A percentile compares a stretch with the other conserved stretches of the same genome.
Conservation (phyloP, 306 rosid species). For the Amphicarpaea edgeworthii region DNA sequence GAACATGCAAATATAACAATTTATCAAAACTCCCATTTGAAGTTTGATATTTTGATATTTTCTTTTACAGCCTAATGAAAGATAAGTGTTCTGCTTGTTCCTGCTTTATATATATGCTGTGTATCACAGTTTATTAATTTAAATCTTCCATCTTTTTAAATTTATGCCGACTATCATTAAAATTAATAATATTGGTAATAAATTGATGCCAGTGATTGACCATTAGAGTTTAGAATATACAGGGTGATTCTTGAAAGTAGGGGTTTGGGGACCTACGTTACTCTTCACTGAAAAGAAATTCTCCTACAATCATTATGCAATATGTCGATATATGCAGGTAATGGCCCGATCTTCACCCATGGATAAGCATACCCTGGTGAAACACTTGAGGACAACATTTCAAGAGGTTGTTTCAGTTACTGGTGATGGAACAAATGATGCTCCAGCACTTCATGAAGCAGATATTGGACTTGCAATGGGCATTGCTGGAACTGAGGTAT, state of each 20-base stretch:
- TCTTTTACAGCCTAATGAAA: conserved; percentile 36
- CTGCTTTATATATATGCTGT: conserved; percentile 8
- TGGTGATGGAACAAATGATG: conserved; percentile 98
- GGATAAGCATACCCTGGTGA: conserved; percentile 95
- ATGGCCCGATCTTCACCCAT: conserved; percentile 98
- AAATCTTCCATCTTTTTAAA: conserved; percentile 1
- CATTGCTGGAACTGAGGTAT: conserved; percentile 97
- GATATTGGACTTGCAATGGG: conserved; percentile 99
- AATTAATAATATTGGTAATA: neutral
- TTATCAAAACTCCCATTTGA: neutral
- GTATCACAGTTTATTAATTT: conserved; percentile 9
- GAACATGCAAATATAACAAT: conserved; percentile 25
- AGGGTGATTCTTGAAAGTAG: conserved; percentile 31
- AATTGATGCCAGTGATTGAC: conserved; percentile 12
- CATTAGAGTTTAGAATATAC: conserved; percentile 16
- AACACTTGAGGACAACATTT: conserved; percentile 82
- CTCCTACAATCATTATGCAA: conserved; percentile 19
- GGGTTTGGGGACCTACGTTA: conserved; percentile 11
- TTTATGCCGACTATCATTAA: conserved; percentile 21
- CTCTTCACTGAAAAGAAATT: conserved; percentile 31
- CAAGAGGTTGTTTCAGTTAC: conserved; percentile 97
- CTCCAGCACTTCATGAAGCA: conserved; percentile 99
- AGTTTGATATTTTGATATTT: neutral
- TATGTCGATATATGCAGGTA: conserved; percentile 64
- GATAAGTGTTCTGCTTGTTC: conserved; percentile 17